A percentile compares a stretch with the other conserved stretches of the same genome.
Evolutionary conservation across 2,329 filamentous ascomycete species (phyloP).

Genomic region (Curvularia verruculosa): DNA sequence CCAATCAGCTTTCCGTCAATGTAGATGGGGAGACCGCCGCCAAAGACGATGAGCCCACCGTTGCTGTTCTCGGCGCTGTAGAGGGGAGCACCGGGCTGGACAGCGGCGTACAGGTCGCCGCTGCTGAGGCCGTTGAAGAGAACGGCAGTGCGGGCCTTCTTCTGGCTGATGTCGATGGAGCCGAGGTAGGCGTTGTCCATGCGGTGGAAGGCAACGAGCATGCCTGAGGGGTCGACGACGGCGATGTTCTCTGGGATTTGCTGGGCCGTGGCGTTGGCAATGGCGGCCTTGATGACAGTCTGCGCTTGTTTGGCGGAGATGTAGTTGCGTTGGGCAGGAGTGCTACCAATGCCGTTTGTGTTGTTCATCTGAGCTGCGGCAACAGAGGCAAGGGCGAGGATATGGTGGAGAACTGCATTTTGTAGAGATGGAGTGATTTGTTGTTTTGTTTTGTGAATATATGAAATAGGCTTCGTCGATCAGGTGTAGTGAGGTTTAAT

Average conservation of each 20-base stretch:
- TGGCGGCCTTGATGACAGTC: constrained; percentile 28
- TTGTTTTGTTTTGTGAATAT: no score
- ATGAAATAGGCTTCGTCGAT: neutral
- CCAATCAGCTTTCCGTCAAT: constrained; percentile 34
- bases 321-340: constrained; percentile 24
- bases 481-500: neutral
- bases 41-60: constrained; percentile 37
- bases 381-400: constrained; percentile 12
- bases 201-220: constrained; percentile 36
- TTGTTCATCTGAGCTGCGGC: constrained; percentile 22
- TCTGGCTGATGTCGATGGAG: constrained; percentile 37
- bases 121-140: constrained; percentile 35
- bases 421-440: neutral
- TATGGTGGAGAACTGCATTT: constrained; percentile 7
- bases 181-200: constrained; percentile 40
- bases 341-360: constrained; percentile 34
- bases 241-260: constrained; percentile 39
- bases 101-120: constrained; percentile 18
- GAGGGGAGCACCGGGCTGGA: constrained; percentile 26
- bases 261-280: constrained; percentile 31
- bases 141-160: constrained; percentile 39
- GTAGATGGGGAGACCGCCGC: constrained; percentile 38
- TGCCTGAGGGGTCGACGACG: constrained; percentile 35
- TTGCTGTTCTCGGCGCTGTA: constrained; percentile 38
- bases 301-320: constrained; percentile 34